phyloP scores from a whole-genome alignment of 148 eudicot genomes.

The Hydrangea macrophylla region DNA sequence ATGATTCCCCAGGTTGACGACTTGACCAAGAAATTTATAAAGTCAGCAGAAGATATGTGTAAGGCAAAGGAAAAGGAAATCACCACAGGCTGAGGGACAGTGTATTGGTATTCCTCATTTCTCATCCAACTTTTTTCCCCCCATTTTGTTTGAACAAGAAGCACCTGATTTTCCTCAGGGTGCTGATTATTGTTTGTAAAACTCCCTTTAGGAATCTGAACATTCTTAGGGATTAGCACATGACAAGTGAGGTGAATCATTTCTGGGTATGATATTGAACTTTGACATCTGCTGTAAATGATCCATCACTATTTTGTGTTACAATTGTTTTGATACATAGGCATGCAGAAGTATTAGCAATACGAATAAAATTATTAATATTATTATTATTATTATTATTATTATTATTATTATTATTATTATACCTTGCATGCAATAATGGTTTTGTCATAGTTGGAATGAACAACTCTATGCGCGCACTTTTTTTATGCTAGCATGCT shows the following conservation, averaged over 20 bases:
- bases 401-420: too few relatives aligned
- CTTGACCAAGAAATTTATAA: constrained; percentile 27
- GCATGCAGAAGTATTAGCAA: background rate
- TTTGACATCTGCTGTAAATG: background rate
- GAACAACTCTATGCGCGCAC: too few relatives aligned
- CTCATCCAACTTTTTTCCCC: background rate
- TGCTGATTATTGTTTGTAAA: background rate
- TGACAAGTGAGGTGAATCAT: background rate
- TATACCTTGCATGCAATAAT: too few relatives aligned
- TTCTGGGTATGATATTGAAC: background rate
- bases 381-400: too few relatives aligned
- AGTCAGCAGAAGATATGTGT: constrained; percentile 31
- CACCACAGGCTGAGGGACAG: constrained; percentile 11
- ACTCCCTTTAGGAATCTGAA: background rate
- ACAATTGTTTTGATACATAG: background rate
- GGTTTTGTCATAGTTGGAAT: too few relatives aligned
- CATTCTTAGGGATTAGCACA: background rate
- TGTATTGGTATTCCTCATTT: background rate
- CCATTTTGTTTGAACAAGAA: background rate
- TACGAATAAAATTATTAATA: too few relatives aligned
- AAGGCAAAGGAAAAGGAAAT: constrained; percentile 34
- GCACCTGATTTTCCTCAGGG: background rate
- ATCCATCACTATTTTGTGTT: background rate
- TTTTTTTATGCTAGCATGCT: too few relatives aligned
- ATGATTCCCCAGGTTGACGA: constrained; percentile 24